Percentiles rank a stretch among this genome's conserved stretches.
phyloP scores from a whole-genome alignment of 805 yeast species.

The Teunomyces barrocoloradensis region DNA sequence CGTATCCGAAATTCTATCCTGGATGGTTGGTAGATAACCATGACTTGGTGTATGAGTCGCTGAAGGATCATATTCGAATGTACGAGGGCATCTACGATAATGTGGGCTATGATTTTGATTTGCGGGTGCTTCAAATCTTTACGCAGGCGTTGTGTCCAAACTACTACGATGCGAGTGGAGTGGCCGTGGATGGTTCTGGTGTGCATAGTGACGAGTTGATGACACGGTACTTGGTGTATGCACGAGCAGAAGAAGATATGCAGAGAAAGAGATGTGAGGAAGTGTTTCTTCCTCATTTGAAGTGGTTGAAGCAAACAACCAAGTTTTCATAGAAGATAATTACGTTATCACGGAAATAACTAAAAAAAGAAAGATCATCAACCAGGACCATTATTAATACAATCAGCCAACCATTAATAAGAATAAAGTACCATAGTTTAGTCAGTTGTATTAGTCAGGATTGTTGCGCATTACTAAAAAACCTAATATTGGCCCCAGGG shows the following conservation, averaged over 20 bases:
- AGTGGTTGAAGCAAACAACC: slow-evolving; percentile 42
- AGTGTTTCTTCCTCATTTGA: slow-evolving; percentile 40
- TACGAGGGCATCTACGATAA: slow-evolving; percentile 32
- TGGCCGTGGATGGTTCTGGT: slow-evolving; percentile 23
- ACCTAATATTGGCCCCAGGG: background rate
- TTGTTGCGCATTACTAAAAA: background rate
- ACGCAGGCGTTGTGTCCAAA: slow-evolving; percentile 38
- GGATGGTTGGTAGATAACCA: slow-evolving; percentile 28
- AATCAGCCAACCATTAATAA: too few relatives aligned
- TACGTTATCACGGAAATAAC: background rate
- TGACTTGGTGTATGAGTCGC: slow-evolving; percentile 32
- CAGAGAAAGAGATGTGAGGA: slow-evolving; percentile 30
- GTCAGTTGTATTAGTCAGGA: too few relatives aligned
- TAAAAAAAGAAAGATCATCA: too few relatives aligned
- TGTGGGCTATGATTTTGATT: slow-evolving; percentile 43
- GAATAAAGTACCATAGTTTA: too few relatives aligned
- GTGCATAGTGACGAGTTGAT: slow-evolving; percentile 28
- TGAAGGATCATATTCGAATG: slow-evolving; percentile 39
- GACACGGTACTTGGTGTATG: slow-evolving; percentile 31
- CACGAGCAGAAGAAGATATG: slow-evolving; percentile 19
- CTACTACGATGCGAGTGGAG: slow-evolving; percentile 28
- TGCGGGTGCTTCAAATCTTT: slow-evolving; percentile 36
- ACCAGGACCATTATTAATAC: too few relatives aligned
- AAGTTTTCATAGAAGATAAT: slow-evolving; percentile 11
- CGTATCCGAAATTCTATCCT: slow-evolving; percentile 52